Evolutionary conservation across 768 basidiomycete species (phyloP), one percentile per base, ranked within the genome.

Genomic region (Amanita jacksonii): DNA sequence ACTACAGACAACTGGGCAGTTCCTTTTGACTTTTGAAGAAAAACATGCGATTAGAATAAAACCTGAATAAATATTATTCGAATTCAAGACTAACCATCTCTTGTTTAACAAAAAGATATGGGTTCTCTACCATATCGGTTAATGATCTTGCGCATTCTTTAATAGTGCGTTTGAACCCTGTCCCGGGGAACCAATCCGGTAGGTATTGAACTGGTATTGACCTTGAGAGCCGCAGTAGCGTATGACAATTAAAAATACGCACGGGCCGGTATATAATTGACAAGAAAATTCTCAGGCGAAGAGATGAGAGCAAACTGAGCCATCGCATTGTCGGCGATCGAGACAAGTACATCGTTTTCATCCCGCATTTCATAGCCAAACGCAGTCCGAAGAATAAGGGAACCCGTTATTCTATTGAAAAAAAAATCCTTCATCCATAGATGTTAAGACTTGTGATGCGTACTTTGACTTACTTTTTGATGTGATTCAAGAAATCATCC

Each of bases 171-270:
- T 72, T 62, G 47, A 74, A 75, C 1, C 60, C 61, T 13, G 69
- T 65, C 0, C 73, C 73, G 4, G 70, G 72, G 8, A 73, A 35
- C 69, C 70, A 74, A 28, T 50, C 56, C 0, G 73, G 73, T 8
- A 75, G 50, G 28, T 69, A 59, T 53, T 65, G 63, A 45, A 74
- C 59, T 57, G n/a, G n/a, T n/a, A n/a, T n/a, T n/a, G n/a, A n/a
- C n/a, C n/a, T n/a, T n/a, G n/a, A n/a, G n/a, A n/a, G n/a, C n/a
- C n/a, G n/a, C n/a, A n/a, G n/a, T n/a, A n/a, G n/a, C n/a, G n/a
- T n/a, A n/a, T n/a, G n/a, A n/a, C n/a, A n/a, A n/a, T n/a, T n/a
- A n/a, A n/a, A n/a, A n/a, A n/a, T n/a, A n/a, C 38, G 5, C 19
- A 20, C 37, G 49, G 3, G 44, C 32, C 5, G 59, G 58, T 16